These are phyloP conservation scores for Hypoxylon fuscum DNA, from an alignment of 495 filamentous ascomycete genomes.

Conservation along the genomic window DNA sequence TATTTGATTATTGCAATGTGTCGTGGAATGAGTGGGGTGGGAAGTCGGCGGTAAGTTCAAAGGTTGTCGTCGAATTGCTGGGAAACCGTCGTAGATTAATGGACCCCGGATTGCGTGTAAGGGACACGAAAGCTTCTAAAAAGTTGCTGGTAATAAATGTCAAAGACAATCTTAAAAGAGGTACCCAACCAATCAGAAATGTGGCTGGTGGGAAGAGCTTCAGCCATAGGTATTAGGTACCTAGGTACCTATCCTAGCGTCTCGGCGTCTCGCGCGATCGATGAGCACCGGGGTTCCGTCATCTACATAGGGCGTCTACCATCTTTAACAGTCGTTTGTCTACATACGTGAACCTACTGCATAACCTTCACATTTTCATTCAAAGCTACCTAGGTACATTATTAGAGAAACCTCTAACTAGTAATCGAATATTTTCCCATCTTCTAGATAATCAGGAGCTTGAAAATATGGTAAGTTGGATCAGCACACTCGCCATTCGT, in stretches of 20 bases:
- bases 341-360: too few species aligned
- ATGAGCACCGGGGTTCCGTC: constrained; percentile 31
- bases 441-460: not conserved
- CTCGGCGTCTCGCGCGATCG: constrained; percentile 24
- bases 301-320: too few species aligned
- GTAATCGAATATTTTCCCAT: not conserved
- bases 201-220: constrained; percentile 40
- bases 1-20: not conserved
- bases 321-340: too few species aligned
- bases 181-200: constrained; percentile 37
- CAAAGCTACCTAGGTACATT: too few species aligned
- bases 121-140: constrained; percentile 50
- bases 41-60: not conserved
- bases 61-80: constrained; percentile 12
- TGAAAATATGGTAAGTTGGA: constrained; percentile 29
- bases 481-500: not conserved
- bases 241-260: constrained; percentile 1
- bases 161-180: not conserved
- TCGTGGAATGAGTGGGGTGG: too few species aligned
- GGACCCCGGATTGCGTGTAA: constrained; percentile 36
- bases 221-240: constrained; percentile 32
- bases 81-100: constrained; percentile 14
- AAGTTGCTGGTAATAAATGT: constrained; percentile 9
- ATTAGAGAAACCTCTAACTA: not conserved
- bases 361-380: too few species aligned